Evolutionary conservation across 75 land plant species (phyloP).

Genomic region (Chamaecyparis obtusa): DNA sequence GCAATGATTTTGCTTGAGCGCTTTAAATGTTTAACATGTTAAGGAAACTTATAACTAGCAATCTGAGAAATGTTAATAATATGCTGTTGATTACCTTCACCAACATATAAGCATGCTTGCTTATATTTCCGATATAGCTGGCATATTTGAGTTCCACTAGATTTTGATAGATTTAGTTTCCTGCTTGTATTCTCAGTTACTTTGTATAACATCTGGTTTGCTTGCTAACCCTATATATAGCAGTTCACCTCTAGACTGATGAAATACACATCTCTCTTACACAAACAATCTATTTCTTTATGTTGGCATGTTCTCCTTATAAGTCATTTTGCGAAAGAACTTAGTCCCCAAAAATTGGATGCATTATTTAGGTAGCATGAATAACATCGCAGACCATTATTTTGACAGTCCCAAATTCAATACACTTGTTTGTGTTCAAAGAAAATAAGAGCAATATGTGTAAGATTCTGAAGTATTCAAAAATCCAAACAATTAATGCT

Average conservation of each 20-base stretch:
- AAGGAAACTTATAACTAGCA: background rate
- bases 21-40: background rate
- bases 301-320: background rate
- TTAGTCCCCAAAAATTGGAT: background rate
- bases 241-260: background rate
- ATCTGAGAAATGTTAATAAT: background rate
- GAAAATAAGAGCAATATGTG: background rate
- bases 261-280: background rate
- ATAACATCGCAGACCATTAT: background rate
- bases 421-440: background rate
- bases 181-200: background rate
- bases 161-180: background rate
- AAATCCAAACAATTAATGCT: background rate
- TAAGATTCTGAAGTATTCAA: background rate
- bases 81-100: background rate
- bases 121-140: background rate
- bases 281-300: background rate
- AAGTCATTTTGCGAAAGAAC: background rate
- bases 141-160: background rate
- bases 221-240: background rate
- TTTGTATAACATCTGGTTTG: background rate
- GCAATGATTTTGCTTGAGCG: background rate
- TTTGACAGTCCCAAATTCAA: background rate
- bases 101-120: background rate
- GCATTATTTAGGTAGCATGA: background rate